Evolutionary conservation across 2,329 filamentous ascomycete species (phyloP).

Genomic region (Aspergillus ibericus): DNA sequence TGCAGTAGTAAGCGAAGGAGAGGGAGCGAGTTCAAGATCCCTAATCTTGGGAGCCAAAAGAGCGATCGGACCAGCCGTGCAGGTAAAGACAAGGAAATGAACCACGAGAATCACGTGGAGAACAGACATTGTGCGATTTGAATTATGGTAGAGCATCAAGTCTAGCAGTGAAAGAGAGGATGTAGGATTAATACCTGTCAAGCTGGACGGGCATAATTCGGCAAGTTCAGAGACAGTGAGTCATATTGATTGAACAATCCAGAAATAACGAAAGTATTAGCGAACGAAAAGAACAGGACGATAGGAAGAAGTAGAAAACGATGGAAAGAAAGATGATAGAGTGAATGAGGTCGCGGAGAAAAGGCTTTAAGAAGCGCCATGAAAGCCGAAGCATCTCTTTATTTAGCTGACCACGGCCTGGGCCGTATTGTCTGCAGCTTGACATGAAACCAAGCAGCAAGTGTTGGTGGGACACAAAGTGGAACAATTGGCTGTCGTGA

Average conservation of each 20-base stretch:
- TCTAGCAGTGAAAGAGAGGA: constrained; percentile 11
- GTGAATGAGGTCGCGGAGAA: neutral
- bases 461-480: neutral
- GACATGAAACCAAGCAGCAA: neutral
- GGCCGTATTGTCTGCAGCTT: constrained; percentile 4
- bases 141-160: neutral
- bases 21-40: neutral
- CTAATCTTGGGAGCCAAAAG: constrained; percentile 13
- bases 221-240: constrained; percentile 1
- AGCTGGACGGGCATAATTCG: neutral
- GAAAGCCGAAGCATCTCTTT: neutral
- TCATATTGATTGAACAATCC: neutral
- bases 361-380: neutral
- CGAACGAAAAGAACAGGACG: neutral
- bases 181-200: neutral
- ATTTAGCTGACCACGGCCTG: neutral
- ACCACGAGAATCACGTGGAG: constrained; percentile 4
- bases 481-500: constrained; percentile 13
- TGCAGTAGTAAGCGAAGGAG: neutral
- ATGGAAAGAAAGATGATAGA: neutral
- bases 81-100: constrained; percentile 10
- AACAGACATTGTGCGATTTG: constrained; percentile 5
- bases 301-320: neutral
- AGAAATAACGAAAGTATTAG: neutral
- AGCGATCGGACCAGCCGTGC: constrained; percentile 28